Conservation (phyloP, 306 rosid genomes). For the Quillaja saponaria region DNA sequence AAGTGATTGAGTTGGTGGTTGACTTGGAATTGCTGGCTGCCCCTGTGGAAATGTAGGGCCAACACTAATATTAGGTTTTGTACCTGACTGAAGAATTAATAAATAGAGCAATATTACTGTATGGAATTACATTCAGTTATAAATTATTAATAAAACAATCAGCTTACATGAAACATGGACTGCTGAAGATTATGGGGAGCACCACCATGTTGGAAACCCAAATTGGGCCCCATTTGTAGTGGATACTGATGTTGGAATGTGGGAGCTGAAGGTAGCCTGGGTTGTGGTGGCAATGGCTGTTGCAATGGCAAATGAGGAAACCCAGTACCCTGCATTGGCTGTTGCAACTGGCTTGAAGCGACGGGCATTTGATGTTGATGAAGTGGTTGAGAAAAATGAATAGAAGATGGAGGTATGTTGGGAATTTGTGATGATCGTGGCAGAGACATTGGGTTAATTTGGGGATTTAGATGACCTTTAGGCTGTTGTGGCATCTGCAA, state of each 20-base stretch:
- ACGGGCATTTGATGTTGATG: slow-evolving; percentile 66
- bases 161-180: slow-evolving; percentile 84
- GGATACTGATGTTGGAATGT: slow-evolving; percentile 75
- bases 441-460: slow-evolving; percentile 47
- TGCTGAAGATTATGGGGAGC: slow-evolving; percentile 73
- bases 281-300: slow-evolving; percentile 75
- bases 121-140: background rate
- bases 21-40: slow-evolving; percentile 60
- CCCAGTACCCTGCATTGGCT: slow-evolving; percentile 67
- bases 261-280: slow-evolving; percentile 62
- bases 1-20: slow-evolving; percentile 64
- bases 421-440: slow-evolving; percentile 76
- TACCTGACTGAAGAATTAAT: slow-evolving; percentile 59
- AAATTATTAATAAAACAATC: slow-evolving; percentile 31
- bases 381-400: slow-evolving; percentile 69
- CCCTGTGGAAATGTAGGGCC: slow-evolving; percentile 72
- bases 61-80: slow-evolving; percentile 60
- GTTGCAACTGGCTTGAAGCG: slow-evolving; percentile 64
- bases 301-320: slow-evolving; percentile 69
- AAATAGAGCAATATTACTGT: background rate
- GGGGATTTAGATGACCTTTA: slow-evolving; percentile 67
- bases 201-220: slow-evolving; percentile 69
- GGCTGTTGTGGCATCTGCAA: slow-evolving; percentile 66
- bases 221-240: slow-evolving; percentile 61
- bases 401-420: slow-evolving; percentile 55